Conservation (phyloP, 1,139 yeast species). For the Saccharomyces pastorianus region DNA sequence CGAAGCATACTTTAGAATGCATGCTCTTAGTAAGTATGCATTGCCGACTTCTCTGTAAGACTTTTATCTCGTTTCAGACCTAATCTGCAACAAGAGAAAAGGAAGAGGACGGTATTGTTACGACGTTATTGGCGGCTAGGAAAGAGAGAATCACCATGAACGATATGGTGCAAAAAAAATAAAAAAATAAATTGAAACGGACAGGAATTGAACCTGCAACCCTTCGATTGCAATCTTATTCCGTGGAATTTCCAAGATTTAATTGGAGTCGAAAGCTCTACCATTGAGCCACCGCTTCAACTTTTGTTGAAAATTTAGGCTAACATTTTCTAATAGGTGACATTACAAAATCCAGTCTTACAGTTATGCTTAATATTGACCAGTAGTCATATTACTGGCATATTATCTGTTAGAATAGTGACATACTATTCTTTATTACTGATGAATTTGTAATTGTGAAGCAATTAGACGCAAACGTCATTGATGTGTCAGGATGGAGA, state of each 20-base stretch:
- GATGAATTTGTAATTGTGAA: no score
- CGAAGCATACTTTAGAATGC: not conserved
- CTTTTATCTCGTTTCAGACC: not conserved
- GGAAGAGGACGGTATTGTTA: not conserved
- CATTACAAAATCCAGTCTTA: not conserved
- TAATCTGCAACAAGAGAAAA: not conserved
- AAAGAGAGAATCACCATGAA: not conserved
- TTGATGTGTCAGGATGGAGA: no score
- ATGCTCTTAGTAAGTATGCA: not conserved
- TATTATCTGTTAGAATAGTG: no score
- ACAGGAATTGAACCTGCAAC: slow-evolving; percentile 75
- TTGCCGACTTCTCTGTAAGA: no score
- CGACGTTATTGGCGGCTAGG: slow-evolving; percentile 6
- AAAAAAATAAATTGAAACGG: slow-evolving; percentile 41
- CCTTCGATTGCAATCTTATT: slow-evolving; percentile 46
- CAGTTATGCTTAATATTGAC: no score
- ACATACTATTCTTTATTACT: no score
- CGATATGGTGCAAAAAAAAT: no score
- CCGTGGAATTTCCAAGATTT: slow-evolving; percentile 30
- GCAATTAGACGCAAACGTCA: no score
- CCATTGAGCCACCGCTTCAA: slow-evolving; percentile 89
- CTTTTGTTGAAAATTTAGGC: not conserved
- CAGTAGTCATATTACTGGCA: no score
- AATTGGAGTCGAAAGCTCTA: slow-evolving; percentile 85
- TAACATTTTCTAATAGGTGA: not conserved